A percentile compares a stretch with the other conserved stretches of the same genome.
These are phyloP conservation scores for Microcyclospora pomicola DNA, from an alignment of 2,329 filamentous ascomycete genomes.

Conservation along the genomic window DNA sequence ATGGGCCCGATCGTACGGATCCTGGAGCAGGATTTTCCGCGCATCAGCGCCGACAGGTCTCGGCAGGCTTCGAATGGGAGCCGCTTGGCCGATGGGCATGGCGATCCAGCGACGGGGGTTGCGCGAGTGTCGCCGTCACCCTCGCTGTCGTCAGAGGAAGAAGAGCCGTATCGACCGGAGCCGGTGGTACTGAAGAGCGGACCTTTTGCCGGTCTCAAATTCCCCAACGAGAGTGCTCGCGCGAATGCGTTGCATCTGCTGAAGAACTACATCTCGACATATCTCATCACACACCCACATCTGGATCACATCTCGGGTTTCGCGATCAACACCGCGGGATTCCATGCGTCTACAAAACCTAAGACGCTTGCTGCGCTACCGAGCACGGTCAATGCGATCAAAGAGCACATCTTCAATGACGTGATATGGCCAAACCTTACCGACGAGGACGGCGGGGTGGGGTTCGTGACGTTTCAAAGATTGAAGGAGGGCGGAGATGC, in stretches of 20 bases:
- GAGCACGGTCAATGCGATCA: conserved; percentile 81
- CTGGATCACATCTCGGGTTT: conserved; percentile 87
- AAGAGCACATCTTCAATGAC: conserved; percentile 93
- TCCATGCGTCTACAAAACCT: conserved; percentile 60
- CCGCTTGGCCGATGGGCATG: conserved; percentile 4
- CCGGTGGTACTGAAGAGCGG: conserved; percentile 46
- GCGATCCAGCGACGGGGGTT: conserved; percentile 1
- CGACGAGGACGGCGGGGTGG: conserved; percentile 89
- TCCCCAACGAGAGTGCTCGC: conserved; percentile 51
- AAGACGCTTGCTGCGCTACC: conserved; percentile 80
- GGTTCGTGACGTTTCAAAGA: conserved; percentile 78
- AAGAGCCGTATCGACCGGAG: conserved; percentile 14
- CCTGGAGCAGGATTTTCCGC: conserved; percentile 45
- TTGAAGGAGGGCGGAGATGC: conserved; percentile 80
- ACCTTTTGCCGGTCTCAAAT: conserved; percentile 64
- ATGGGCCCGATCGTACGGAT: conserved; percentile 73
- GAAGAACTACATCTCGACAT: conserved; percentile 66
- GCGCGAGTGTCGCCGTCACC: conserved; percentile 7
- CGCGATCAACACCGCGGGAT: conserved; percentile 81
- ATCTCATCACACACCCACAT: conserved; percentile 93
- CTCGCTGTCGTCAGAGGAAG: conserved; percentile 5
- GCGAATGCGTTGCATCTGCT: conserved; percentile 75
- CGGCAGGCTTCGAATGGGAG: conserved; percentile 7
- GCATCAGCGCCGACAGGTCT: conserved; percentile 17
- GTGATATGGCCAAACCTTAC: conserved; percentile 95